Percentiles rank a stretch among this genome's conserved stretches.
These are phyloP conservation scores for Psidium guajava DNA, from an alignment of 345 rosid genomes.

Conservation along the genomic window DNA sequence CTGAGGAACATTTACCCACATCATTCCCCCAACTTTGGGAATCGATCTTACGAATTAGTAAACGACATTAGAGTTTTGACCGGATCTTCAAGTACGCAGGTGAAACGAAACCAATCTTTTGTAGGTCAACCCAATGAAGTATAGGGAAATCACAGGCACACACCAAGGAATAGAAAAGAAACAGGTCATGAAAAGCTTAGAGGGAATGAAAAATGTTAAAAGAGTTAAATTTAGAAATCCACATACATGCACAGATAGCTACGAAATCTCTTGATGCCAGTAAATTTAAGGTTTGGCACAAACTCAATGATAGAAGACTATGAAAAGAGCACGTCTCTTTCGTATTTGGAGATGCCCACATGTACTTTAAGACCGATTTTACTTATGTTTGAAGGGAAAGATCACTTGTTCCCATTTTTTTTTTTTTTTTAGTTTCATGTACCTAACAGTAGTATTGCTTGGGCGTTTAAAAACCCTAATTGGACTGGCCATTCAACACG, in stretches of 20 bases:
- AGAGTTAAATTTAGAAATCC: background rate
- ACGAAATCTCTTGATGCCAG: too few relatives aligned
- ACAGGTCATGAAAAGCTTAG: background rate
- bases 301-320: background rate
- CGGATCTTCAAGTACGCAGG: too few relatives aligned
- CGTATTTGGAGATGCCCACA: background rate
- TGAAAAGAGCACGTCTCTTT: background rate
- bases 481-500: background rate
- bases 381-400: background rate
- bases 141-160: too few relatives aligned
- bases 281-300: too few relatives aligned
- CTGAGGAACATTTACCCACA: background rate
- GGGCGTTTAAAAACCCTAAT: background rate
- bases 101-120: too few relatives aligned
- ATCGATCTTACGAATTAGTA: background rate
- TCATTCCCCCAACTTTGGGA: background rate
- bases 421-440: background rate
- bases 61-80: too few relatives aligned
- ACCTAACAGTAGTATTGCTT: background rate
- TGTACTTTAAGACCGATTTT: background rate
- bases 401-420: background rate
- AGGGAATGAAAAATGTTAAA: background rate
- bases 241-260: background rate
- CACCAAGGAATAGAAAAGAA: background rate
- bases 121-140: too few relatives aligned